These are phyloP conservation scores for Eucalyptus albens DNA, from an alignment of 345 rosid genomes.

Conservation along the genomic window DNA sequence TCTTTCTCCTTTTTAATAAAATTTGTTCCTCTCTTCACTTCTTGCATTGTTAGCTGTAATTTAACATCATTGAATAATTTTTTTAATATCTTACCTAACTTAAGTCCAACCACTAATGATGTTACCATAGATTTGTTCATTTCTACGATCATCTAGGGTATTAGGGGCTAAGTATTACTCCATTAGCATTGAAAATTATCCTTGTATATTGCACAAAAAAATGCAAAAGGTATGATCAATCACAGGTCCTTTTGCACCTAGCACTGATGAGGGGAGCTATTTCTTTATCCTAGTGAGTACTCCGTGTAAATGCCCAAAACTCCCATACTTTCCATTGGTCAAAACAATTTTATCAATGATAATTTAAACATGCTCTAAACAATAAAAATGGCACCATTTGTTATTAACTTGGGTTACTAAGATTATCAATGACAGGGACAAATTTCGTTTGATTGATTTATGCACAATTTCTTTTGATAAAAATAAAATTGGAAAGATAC, in stretches of 20 bases:
- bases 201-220: neutral
- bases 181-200: neutral
- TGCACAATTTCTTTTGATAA: neutral
- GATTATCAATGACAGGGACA: neutral
- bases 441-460: neutral
- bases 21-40: neutral
- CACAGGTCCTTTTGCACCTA: neutral
- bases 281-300: neutral
- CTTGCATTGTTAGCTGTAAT: neutral
- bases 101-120: neutral
- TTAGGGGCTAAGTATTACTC: neutral
- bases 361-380: neutral
- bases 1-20: neutral
- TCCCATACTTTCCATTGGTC: neutral
- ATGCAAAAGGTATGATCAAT: neutral
- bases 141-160: neutral
- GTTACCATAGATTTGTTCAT: neutral
- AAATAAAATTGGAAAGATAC: neutral
- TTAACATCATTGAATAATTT: neutral
- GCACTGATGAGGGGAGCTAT: neutral
- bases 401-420: neutral
- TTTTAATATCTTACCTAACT: neutral
- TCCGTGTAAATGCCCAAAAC: too few species aligned
- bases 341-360: neutral
- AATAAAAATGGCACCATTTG: neutral